phyloP scores from a whole-genome alignment of 345 rosid genomes.

The Eucalyptus melliodora region DNA sequence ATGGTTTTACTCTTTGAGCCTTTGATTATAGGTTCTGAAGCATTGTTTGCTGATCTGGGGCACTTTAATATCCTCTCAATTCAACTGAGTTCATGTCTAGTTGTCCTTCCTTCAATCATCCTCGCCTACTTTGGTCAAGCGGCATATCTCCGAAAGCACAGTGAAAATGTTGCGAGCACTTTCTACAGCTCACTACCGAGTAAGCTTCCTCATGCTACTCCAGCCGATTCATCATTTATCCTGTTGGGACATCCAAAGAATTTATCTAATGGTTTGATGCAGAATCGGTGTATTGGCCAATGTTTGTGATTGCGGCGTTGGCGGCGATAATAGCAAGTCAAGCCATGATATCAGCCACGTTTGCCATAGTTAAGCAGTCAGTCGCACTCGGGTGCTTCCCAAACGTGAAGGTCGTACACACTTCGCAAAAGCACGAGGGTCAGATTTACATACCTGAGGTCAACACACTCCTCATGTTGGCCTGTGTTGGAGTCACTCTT shows the following conservation, averaged over 20 bases:
- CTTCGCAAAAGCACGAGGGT: conserved; percentile 5
- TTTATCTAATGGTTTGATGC: background rate
- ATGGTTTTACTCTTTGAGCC: background rate
- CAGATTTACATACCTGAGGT: conserved; percentile 24
- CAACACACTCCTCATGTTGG: conserved; percentile 14
- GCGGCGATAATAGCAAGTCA: conserved; percentile 24
- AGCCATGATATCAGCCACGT: conserved; percentile 14
- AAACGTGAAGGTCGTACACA: conserved; percentile 13
- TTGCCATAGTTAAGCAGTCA: conserved; percentile 12
- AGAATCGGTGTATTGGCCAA: conserved; percentile 20
- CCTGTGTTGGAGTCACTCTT: conserved; percentile 14
- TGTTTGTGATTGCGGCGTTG: conserved; percentile 6
- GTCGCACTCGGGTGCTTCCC: conserved; percentile 15
- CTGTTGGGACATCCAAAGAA: background rate
- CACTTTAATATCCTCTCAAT: conserved; percentile 9
- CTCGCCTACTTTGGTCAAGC: conserved; percentile 17
- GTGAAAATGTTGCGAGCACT: background rate
- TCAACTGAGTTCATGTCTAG: conserved; percentile 3
- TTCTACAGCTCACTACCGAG: conserved; percentile 13
- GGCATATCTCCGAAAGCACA: conserved; percentile 1
- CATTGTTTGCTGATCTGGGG: conserved; percentile 27
- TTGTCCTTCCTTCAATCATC: conserved; percentile 9
- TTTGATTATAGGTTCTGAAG: conserved; percentile 11
- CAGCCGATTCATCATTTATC: background rate
- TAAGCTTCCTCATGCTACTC: background rate